Evolutionary conservation across 2,329 filamentous ascomycete species (phyloP), one percentile per base, ranked within the genome.

Genomic region (Fusarium foetens): DNA sequence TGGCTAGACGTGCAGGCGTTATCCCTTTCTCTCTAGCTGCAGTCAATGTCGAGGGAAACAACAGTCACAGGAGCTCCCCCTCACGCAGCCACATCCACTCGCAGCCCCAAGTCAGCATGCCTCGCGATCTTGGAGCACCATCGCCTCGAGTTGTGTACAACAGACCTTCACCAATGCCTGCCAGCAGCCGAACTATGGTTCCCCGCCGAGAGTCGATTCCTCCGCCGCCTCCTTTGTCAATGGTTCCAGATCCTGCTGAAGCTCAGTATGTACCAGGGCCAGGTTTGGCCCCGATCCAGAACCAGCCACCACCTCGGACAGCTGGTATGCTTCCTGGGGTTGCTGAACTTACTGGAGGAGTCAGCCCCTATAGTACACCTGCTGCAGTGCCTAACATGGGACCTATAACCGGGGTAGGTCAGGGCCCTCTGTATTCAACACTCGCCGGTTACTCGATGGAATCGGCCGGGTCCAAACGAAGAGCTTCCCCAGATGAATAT

Each of bases 1-100:
- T 99, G 94, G 95, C 95, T 52, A 90, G 93, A 68, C 92, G 95
- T 65, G 95, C 95, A 45, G 96, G 96, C 48, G 94, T 96, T 41
- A 91, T 93, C 12, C 94, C 95, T 3, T 98, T 98, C 82, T 90
- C 91, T 6, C 84, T 94, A 35, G 90, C 91, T 57, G 84, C 87
- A 55, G 84, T 87, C 71, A 86, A 88, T 48, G 78, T 84, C 64
- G 86, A 87, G 58, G 79, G 80, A 46, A 80, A 79, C 51, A 80
- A 80, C 46, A 80, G 76, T 49, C 83, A 80, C 69, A 83, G 80
- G 73, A 79, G 74, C 65, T 81, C 81, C 36, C 83, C 81, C 41
- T 81, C 81, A 23, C 81, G 79, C 52, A 80, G 71, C 64, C 82
- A 80, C 73, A 79, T 80, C 75, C 85, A 84, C 77, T 83, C 80